Conservation (phyloP, 129 eudicot species). For the Centrapalus pauciflorus region DNA sequence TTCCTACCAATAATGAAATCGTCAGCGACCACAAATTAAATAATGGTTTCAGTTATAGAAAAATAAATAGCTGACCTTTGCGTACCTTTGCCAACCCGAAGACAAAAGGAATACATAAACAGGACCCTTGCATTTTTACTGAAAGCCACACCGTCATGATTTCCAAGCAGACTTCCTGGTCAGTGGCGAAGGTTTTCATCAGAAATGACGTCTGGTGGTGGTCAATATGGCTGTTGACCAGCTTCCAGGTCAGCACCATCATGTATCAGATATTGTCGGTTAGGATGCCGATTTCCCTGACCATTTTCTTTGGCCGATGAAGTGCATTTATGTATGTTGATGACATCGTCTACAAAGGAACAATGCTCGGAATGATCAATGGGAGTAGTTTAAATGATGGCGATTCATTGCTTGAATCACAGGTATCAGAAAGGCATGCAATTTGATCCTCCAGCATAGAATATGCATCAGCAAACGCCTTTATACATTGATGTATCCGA, state of each 20-base stretch:
- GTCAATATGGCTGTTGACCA: neutral
- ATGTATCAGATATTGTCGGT: too few species aligned
- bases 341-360: conserved; percentile 33
- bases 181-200: neutral
- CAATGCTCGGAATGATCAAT: conserved; percentile 63
- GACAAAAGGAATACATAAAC: neutral
- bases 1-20: neutral
- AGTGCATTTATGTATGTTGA: conserved; percentile 10
- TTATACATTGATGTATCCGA: conserved; percentile 90
- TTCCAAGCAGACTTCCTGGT: neutral
- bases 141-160: too few species aligned
- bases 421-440: conserved; percentile 24
- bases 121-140: too few species aligned
- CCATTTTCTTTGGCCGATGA: too few species aligned
- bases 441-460: conserved; percentile 61
- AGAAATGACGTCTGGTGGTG: neutral
- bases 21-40: neutral
- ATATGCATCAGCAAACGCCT: conserved; percentile 96
- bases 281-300: too few species aligned
- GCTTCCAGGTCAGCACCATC: too few species aligned
- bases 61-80: neutral
- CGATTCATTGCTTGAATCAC: conserved; percentile 29
- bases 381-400: conserved; percentile 51
- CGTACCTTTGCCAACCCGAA: neutral
- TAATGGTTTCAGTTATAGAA: neutral